Percentiles rank a stretch among this genome's conserved stretches.
Evolutionary conservation across 2,329 filamentous ascomycete genomes (phyloP).

Genomic region (Clarireedia paspali): DNA sequence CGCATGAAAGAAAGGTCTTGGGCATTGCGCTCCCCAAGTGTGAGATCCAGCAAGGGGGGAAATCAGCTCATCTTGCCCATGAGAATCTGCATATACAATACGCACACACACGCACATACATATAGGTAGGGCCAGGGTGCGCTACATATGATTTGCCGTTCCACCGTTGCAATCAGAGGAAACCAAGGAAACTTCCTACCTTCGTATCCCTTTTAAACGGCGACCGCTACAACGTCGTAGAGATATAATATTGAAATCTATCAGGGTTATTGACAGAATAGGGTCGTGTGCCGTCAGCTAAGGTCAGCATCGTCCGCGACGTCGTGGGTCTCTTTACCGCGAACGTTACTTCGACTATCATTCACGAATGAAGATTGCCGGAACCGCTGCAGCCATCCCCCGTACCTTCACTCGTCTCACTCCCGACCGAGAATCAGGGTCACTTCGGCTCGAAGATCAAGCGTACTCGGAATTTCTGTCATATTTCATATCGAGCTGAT

Average conservation of each 20-base stretch:
- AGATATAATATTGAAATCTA: conserved; percentile 3
- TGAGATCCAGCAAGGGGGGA: background rate
- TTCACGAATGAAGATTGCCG: conserved; percentile 4
- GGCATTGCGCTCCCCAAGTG: background rate
- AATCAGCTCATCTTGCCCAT: conserved; percentile 5
- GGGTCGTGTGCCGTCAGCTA: conserved; percentile 2
- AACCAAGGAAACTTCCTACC: background rate
- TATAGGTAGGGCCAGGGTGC: background rate
- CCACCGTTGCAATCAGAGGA: background rate
- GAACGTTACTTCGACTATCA: conserved; percentile 1
- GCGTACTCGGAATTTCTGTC: conserved; percentile 1
- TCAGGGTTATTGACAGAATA: conserved; percentile 5
- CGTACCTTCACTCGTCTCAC: conserved; percentile 1
- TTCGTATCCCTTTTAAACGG: background rate
- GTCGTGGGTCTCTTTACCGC: background rate
- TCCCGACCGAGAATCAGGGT: background rate
- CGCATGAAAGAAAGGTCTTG: background rate
- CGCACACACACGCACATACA: background rate
- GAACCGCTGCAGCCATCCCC: conserved; percentile 7
- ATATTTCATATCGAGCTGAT: conserved; percentile 7
- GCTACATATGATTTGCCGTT: background rate
- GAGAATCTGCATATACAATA: conserved; percentile 1
- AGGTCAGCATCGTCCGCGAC: conserved; percentile 1
- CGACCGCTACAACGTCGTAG: conserved; percentile 1
- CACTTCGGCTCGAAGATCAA: background rate